Evolutionary conservation across 1,139 yeast species (phyloP), one percentile per base, ranked within the genome.

Genomic region (Zygoascus meyerae): DNA sequence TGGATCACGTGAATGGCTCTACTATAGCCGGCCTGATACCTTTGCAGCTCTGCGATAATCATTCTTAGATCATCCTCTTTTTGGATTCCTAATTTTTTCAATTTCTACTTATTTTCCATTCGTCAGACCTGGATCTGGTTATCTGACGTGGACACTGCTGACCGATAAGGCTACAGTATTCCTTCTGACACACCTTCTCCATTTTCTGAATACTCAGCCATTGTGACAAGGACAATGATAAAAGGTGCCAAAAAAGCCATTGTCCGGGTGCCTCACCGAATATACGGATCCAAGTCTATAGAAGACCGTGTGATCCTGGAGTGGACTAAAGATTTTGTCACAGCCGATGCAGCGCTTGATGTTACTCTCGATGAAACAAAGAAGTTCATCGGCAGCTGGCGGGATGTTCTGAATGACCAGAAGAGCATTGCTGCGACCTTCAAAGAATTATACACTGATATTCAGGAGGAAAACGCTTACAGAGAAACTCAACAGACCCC

Each of bases 301-400:
- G 81, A 77, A 53, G 81, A 77, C 57, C 73, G 75, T 50, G 61
- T 76, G 40, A 68, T 78, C 30, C 59, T 66, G 10, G 74, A 72
- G 42, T 77, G 77, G 67, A 63, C 72, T 44, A 70, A 72, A 49
- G 81, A 77, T 51, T 59, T 77, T 49, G 65, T 68, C 42, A 64
- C 70, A 26, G 67, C 78, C 1, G 65, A 71, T 14, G 66, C 64
- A 44, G 82, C 78, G 1, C 57, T 78, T 43, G 68, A 69, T 44
- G 72, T 67, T 51, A 56, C 75, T 26, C 54, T 57, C 6, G 52
- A 60, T 15, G 78, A 74, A 48, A 60, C 69, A 34, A 62, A 64
- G 42, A 58, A 61, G 21, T 56, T 71, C 30, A 61, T 68, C 21
- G 57, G 59, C 17, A 63, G 69, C 47, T 70, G 79, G 72, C 71